Conservation (phyloP, 2,329 filamentous ascomycete species). For the Talaromyces sp. region DNA sequence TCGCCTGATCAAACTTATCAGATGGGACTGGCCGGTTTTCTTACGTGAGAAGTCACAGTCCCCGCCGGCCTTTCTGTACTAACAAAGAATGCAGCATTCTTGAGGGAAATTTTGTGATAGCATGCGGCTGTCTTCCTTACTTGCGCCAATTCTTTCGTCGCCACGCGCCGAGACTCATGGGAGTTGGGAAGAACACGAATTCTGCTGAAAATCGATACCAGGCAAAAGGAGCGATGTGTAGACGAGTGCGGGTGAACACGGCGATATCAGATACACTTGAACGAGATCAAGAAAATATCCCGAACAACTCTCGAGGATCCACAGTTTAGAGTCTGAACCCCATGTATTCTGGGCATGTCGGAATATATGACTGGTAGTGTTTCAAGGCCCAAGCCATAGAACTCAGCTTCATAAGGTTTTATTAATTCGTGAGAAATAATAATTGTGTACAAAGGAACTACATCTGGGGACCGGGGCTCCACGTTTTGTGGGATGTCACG, state of each 20-base stretch:
- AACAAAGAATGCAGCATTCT: constrained; percentile 21
- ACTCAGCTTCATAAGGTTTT: neutral
- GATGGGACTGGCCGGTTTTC: constrained; percentile 20
- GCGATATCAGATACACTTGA: neutral
- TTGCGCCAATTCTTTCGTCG: constrained; percentile 26
- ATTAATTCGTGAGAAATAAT: neutral
- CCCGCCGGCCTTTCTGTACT: neutral
- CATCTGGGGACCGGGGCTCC: neutral
- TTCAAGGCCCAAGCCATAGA: neutral
- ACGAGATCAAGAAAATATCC: neutral
- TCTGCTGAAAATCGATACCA: neutral
- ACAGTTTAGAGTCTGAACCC: neutral
- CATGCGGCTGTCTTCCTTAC: constrained; percentile 26
- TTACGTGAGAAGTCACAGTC: constrained; percentile 8
- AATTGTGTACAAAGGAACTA: neutral
- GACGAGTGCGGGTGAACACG: neutral
- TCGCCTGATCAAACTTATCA: constrained; percentile 22
- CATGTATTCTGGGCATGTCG: neutral
- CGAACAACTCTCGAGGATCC: neutral
- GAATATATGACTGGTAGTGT: neutral
- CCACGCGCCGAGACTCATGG: constrained; percentile 22
- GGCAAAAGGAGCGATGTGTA: neutral
- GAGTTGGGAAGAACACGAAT: neutral
- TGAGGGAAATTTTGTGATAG: constrained; percentile 27
- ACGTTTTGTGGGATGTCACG: constrained; percentile 10